A percentile compares a stretch with the other conserved stretches of the same genome.
Conservation (phyloP, 2,329 filamentous ascomycete species). For the Chaetomium globosum region DNA sequence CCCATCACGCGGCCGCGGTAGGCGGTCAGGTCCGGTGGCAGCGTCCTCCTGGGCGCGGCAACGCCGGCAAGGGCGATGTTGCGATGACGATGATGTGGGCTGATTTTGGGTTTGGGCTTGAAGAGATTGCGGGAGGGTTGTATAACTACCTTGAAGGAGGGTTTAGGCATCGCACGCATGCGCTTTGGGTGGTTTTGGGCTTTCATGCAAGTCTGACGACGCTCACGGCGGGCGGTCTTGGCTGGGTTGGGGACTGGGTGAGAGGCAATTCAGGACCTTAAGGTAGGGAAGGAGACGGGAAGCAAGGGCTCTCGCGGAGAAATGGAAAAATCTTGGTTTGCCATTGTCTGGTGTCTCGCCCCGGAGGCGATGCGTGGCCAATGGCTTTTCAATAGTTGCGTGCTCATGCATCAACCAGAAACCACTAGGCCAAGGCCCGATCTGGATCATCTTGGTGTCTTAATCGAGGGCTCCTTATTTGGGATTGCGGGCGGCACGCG, state of each 20-base stretch:
- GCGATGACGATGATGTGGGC: neutral
- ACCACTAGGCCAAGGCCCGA: neutral
- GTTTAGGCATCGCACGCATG: neutral
- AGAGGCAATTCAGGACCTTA: neutral
- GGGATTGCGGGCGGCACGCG: neutral
- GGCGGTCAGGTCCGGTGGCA: constrained; percentile 13
- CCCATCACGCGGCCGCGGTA: neutral
- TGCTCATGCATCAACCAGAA: neutral
- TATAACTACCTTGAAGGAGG: neutral
- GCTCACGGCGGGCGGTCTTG: neutral
- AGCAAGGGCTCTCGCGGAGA: neutral
- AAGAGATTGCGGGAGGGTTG: neutral
- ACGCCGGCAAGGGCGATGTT: neutral
- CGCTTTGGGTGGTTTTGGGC: neutral
- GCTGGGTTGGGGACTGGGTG: neutral
- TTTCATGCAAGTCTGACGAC: neutral
- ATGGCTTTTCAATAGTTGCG: constrained; percentile 11
- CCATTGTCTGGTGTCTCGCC: neutral
- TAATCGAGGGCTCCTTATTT: neutral
- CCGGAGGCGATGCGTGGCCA: neutral
- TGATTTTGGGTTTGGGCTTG: neutral
- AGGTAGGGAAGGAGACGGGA: neutral
- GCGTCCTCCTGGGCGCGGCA: neutral
- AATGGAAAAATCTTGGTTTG: constrained; percentile 9
- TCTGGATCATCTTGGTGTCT: neutral